Percentiles rank a stretch among this genome's conserved stretches.
Evolutionary conservation across 176 grass and related monocot species (phyloP).

Genomic region (Avena eriantha): DNA sequence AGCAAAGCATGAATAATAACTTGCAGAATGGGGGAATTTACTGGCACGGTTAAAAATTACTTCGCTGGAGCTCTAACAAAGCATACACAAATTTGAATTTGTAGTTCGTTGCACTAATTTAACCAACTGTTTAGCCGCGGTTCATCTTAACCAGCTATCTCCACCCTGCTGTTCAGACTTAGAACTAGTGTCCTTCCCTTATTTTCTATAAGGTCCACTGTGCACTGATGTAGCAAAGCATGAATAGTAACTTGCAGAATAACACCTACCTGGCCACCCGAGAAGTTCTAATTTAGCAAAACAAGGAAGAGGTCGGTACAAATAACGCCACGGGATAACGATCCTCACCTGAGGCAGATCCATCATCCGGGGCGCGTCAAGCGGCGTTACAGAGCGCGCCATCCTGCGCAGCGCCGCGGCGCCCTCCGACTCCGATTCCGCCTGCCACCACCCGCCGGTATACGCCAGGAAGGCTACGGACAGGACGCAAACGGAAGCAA

Average conservation of each 20-base stretch:
- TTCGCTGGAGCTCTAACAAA: background rate
- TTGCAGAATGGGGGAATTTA: background rate
- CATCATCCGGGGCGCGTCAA: constrained; percentile 80
- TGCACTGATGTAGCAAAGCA: background rate
- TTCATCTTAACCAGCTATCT: background rate
- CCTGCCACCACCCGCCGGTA: constrained; percentile 38
- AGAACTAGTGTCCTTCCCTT: background rate
- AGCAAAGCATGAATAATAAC: background rate
- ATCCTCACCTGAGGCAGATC: constrained; percentile 87
- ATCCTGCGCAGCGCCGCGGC: constrained; percentile 51
- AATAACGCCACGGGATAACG: background rate
- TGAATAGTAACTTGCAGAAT: background rate
- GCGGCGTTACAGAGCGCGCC: constrained; percentile 75
- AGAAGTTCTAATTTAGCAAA: background rate
- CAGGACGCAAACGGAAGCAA: constrained; percentile 41
- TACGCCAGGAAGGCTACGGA: constrained; percentile 46
- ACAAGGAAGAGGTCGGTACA: background rate
- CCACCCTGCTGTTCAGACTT: background rate
- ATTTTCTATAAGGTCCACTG: background rate
- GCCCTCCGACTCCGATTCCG: constrained; percentile 36
- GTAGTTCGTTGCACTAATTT: background rate
- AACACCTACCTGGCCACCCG: background rate
- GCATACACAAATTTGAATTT: background rate
- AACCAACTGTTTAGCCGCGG: background rate
- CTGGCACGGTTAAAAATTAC: background rate